These are phyloP conservation scores for Fusarium avenaceum DNA, from an alignment of 2,329 filamentous ascomycete species.

Conservation along the genomic window DNA sequence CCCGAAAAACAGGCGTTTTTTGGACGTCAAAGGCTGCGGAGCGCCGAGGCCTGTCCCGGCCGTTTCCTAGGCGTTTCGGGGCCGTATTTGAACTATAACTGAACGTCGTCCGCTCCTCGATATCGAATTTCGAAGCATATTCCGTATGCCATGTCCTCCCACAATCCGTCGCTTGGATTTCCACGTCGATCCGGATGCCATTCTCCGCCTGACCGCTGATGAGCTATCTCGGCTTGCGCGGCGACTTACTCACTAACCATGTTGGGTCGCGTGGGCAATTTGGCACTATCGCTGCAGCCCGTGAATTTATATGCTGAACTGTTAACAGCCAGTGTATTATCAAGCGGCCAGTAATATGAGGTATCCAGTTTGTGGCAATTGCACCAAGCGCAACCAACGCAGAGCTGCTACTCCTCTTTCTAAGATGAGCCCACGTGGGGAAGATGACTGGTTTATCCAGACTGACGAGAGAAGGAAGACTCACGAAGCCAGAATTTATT, in stretches of 20 bases:
- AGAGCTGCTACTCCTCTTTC: constrained; percentile 9
- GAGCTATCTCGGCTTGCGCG: constrained; percentile 12
- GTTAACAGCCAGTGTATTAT: neutral
- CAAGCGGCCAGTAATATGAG: neutral
- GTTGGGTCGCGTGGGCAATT: constrained; percentile 2
- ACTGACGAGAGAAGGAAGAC: neutral
- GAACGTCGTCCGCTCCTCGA: constrained; percentile 33
- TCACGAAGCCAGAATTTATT: constrained; percentile 3
- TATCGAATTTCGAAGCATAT: neutral
- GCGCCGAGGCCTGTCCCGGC: constrained; percentile 27
- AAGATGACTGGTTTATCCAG: constrained; percentile 21
- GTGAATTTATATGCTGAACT: constrained; percentile 11
- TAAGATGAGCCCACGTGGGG: constrained; percentile 35
- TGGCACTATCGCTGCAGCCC: constrained; percentile 27
- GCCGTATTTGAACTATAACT: constrained; percentile 38
- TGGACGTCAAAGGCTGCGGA: constrained; percentile 14
- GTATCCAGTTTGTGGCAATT: neutral
- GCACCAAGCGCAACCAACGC: neutral
- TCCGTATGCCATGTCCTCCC: neutral
- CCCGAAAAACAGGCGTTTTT: constrained; percentile 36
- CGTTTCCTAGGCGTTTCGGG: constrained; percentile 29
- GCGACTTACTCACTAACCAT: constrained; percentile 19
- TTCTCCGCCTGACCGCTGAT: constrained; percentile 16
- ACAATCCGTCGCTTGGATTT: neutral
- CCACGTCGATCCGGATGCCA: constrained; percentile 16